Evolutionary conservation across 1,284 basidiomycete genomes (phyloP), one percentile per base, ranked within the genome.

Genomic region (Microbotryum violaceum): DNA sequence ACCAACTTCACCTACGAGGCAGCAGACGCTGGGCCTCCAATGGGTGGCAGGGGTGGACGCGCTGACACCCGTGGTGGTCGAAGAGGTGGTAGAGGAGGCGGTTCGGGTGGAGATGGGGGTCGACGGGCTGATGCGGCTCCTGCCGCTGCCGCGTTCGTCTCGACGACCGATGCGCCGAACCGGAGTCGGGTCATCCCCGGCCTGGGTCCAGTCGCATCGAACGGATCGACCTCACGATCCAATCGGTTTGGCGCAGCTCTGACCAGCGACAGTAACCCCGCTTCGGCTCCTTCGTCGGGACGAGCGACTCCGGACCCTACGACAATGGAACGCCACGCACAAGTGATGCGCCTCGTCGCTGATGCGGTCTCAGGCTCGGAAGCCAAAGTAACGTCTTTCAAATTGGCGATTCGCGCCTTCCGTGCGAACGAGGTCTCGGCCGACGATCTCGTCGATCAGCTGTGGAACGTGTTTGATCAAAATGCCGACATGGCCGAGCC

Each of bases 381-480:
- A 12, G 83, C 79, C 27, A 91, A 89, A 7, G 77, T 88, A 4
- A 80, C 86, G 1, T 87, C 87, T 0, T 86, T 93, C 70, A 85
- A 86, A 67, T 82, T 87, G 20, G 86, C 50, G 23, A 83, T 92
- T 33, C 84, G 89, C 16, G 83, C 87, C 31, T 97, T 87, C 76
- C 82, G 84, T 49, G 78, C 82, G 7, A 85, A 84, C 57, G 93
- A 98, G 74, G 85, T 85, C 18, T 84, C 82, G 25, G 88, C 90
- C 0, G 79, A 85, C 14, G 92, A 96, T 75, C 79, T 97, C 70
- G 84, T 97, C 53, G 86, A 86, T 49, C 94, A 89, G 0, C 80
- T 94, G 14, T 92, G 85, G 83, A 88, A 85, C 70, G 81, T 97
- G 21, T 78, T 96, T 18, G 89, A 93, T 67, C 78, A 82, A 46